A percentile compares a stretch with the other conserved stretches of the same genome.
These are phyloP conservation scores for Bipolaris cookei DNA, from an alignment of 2,329 filamentous ascomycete genomes.

Conservation along the genomic window DNA sequence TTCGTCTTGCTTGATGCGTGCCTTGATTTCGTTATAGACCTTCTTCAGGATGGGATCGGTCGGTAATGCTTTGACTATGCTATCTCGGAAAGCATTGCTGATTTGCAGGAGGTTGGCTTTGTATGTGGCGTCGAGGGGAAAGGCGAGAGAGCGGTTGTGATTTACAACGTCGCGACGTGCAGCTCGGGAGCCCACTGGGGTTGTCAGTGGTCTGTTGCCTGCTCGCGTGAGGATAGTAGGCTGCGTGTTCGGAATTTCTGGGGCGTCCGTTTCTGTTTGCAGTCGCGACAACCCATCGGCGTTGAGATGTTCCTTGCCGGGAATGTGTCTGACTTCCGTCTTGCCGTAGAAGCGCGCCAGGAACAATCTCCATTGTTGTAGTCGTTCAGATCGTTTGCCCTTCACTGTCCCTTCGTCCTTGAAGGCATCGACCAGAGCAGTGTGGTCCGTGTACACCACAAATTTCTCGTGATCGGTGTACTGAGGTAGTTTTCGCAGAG, in stretches of 20 bases:
- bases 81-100: background rate
- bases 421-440: background rate
- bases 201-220: background rate
- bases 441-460: background rate
- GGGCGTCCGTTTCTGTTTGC: background rate
- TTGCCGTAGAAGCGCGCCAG: background rate
- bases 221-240: background rate
- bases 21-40: background rate
- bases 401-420: background rate
- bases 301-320: background rate
- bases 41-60: background rate
- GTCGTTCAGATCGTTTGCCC: background rate
- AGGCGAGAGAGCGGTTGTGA: background rate
- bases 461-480: background rate
- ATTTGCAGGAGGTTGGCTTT: background rate
- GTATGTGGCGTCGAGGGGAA: background rate
- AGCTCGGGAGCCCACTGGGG: background rate
- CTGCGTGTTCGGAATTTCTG: background rate
- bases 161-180: background rate
- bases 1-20: background rate
- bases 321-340: background rate
- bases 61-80: background rate
- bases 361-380: background rate
- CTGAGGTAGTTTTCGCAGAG: background rate
- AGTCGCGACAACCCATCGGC: background rate